Evolutionary conservation across 805 yeast genomes (phyloP).

Genomic region (Lachancea lanzarotensis): DNA sequence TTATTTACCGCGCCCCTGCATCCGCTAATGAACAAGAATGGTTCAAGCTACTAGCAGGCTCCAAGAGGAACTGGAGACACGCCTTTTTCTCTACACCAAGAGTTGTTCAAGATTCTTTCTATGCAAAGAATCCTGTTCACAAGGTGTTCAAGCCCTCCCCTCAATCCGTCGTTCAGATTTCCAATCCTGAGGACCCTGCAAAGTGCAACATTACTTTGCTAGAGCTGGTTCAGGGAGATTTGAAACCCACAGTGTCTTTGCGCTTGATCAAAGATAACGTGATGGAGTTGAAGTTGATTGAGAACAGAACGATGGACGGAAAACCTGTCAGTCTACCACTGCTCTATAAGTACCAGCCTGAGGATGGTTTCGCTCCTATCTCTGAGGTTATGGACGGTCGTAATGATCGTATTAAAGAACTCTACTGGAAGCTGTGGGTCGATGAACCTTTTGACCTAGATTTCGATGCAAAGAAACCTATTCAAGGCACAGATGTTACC

Average conservation of each 20-base stretch:
- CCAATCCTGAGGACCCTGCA: constrained; percentile 42
- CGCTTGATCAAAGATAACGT: constrained; percentile 42
- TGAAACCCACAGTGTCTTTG: constrained; percentile 59
- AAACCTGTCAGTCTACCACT: constrained; percentile 69
- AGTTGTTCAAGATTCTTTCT: constrained; percentile 80
- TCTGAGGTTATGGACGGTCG: constrained; percentile 84
- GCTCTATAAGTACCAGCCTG: constrained; percentile 70
- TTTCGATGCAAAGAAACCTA: constrained; percentile 63
- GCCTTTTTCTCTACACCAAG: constrained; percentile 77
- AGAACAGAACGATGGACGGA: constrained; percentile 78
- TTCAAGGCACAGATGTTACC: constrained; percentile 61
- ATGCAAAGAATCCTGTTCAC: constrained; percentile 70
- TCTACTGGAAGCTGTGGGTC: constrained; percentile 98
- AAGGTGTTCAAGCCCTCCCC: constrained; percentile 72
- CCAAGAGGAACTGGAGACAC: constrained; percentile 76
- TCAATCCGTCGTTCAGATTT: constrained; percentile 56
- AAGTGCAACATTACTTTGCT: constrained; percentile 57
- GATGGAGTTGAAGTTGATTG: constrained; percentile 72
- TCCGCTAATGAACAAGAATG: constrained; percentile 45
- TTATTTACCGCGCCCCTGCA: constrained; percentile 36
- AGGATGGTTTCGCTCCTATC: constrained; percentile 94
- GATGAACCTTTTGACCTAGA: constrained; percentile 54
- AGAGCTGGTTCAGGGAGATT: constrained; percentile 69
- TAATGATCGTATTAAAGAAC: constrained; percentile 86
- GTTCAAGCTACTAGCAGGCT: constrained; percentile 79